These are phyloP conservation scores for Heteromeles arbutifolia DNA, from an alignment of 306 rosid genomes.

Conservation along the genomic window DNA sequence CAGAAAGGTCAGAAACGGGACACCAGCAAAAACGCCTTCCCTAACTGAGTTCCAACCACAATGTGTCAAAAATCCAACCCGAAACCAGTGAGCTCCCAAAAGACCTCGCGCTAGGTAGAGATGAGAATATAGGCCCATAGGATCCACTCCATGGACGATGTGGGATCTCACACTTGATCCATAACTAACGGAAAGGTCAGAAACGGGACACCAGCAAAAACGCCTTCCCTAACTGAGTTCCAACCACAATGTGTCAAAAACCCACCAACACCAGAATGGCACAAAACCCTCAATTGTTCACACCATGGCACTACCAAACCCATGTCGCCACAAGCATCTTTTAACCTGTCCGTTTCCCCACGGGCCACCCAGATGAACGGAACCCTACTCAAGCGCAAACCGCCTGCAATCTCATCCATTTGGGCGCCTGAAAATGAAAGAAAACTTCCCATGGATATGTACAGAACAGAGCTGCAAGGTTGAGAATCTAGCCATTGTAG, in stretches of 20 bases:
- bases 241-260: slow-evolving; percentile 62
- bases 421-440: slow-evolving; percentile 12
- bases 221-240: slow-evolving; percentile 47
- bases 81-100: no score
- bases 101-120: no score
- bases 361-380: slow-evolving; percentile 46
- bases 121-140: no score
- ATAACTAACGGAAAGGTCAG: slow-evolving; percentile 38
- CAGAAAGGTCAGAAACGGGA: no score
- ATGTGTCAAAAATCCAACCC: no score
- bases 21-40: no score
- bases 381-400: slow-evolving; percentile 27
- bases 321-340: slow-evolving; percentile 27
- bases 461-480: no score
- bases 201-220: slow-evolving; percentile 51
- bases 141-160: no score
- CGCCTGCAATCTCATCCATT: slow-evolving; percentile 39
- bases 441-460: no score
- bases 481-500: no score
- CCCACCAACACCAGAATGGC: slow-evolving; percentile 46
- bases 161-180: no score
- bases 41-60: no score
- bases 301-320: slow-evolving; percentile 46
- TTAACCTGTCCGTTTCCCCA: slow-evolving; percentile 11
- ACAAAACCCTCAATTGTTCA: slow-evolving; percentile 54